A percentile compares a stretch with the other conserved stretches of the same genome.
These are phyloP conservation scores for Pisolithus microcarpus DNA, from an alignment of 768 basidiomycete species.

Conservation along the genomic window DNA sequence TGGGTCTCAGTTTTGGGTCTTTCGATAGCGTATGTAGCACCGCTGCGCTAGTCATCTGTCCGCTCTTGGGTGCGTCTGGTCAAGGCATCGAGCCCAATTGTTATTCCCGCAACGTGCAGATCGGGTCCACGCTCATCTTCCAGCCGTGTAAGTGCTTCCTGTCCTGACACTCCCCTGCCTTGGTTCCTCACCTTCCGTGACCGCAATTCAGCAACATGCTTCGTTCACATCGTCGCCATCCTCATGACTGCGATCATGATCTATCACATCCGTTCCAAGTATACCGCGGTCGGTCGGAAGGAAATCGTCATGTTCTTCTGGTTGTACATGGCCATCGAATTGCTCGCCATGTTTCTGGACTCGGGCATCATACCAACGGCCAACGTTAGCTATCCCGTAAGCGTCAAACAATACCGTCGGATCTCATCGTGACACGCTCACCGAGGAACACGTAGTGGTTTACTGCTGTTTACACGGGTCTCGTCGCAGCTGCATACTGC, in stretches of 20 bases:
- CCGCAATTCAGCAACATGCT: slow-evolving; percentile 71
- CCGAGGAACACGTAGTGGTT: slow-evolving; percentile 69
- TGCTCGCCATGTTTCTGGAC: slow-evolving; percentile 94
- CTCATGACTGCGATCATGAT: slow-evolving; percentile 99
- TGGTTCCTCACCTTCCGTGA: not conserved
- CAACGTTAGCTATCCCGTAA: slow-evolving; percentile 76
- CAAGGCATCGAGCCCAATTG: slow-evolving; percentile 92
- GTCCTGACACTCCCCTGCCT: slow-evolving; percentile 6
- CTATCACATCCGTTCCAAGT: slow-evolving; percentile 93
- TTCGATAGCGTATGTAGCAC: slow-evolving; percentile 87
- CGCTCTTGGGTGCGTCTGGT: slow-evolving; percentile 67
- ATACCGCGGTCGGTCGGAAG: slow-evolving; percentile 96
- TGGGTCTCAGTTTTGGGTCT: slow-evolving; percentile 84
- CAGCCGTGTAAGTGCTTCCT: slow-evolving; percentile 78
- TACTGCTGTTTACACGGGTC: slow-evolving; percentile 85
- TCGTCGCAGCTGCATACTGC: slow-evolving; percentile 87
- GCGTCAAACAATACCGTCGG: slow-evolving; percentile 20
- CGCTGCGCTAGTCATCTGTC: slow-evolving; percentile 92
- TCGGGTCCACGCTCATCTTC: slow-evolving; percentile 88
- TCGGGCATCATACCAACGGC: slow-evolving; percentile 91
- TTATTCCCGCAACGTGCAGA: slow-evolving; percentile 94
- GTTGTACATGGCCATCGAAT: slow-evolving; percentile 86
- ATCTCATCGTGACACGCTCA: not conserved
- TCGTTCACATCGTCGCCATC: slow-evolving; percentile 95
- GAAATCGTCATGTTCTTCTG: slow-evolving; percentile 99